Evolutionary conservation across 495 filamentous ascomycete species (phyloP).

Genomic region (Penicillium goetzii): DNA sequence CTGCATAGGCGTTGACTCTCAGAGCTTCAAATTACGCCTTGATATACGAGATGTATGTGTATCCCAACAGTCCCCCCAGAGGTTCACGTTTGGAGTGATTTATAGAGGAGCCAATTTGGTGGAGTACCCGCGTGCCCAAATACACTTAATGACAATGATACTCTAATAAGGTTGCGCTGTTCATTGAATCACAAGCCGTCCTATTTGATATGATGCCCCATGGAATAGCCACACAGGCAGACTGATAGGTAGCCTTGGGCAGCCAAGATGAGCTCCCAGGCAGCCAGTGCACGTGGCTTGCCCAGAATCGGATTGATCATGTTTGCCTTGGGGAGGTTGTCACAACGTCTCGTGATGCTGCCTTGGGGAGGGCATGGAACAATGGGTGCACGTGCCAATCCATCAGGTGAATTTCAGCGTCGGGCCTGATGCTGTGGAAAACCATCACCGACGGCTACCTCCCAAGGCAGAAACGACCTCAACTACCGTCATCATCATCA

Average conservation of each 20-base stretch:
- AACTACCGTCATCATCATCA: neutral
- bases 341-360: neutral
- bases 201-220: neutral
- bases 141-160: too few species aligned
- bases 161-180: too few species aligned
- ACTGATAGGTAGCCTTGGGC: neutral
- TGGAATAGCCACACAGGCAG: neutral
- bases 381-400: neutral
- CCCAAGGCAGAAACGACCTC: slow-evolving; percentile 1
- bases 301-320: neutral
- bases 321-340: neutral
- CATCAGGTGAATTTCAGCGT: neutral
- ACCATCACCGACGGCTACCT: neutral
- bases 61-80: too few species aligned
- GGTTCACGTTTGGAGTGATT: too few species aligned
- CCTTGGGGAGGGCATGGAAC: neutral
- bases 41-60: too few species aligned
- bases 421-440: neutral
- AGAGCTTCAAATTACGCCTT: too few species aligned
- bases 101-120: too few species aligned
- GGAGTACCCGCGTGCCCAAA: too few species aligned
- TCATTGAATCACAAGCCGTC: too few species aligned
- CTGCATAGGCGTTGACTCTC: too few species aligned
- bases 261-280: neutral
- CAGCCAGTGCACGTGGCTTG: neutral